phyloP scores from a whole-genome alignment of 805 yeast genomes.

The Isabelozyma heimii region DNA sequence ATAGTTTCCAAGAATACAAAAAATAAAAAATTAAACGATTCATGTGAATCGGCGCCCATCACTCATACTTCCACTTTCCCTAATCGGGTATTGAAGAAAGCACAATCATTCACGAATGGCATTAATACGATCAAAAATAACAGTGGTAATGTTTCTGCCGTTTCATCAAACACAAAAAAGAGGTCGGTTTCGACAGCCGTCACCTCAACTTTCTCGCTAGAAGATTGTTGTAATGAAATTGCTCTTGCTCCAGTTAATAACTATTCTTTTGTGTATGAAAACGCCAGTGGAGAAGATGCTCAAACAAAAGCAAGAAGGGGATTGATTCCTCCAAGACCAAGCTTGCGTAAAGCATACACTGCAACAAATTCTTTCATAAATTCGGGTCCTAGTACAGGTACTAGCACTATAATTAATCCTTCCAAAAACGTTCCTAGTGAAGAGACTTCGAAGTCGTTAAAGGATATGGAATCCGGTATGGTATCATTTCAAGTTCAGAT shows the following conservation, averaged over 20 bases:
- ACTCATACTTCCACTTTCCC: not conserved
- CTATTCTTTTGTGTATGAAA: constrained; percentile 19
- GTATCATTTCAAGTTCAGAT: constrained; percentile 21
- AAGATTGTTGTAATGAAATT: constrained; percentile 12
- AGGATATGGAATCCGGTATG: constrained; percentile 29
- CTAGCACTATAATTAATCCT: not conserved
- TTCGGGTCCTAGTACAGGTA: constrained; percentile 2
- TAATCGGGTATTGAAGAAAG: not conserved
- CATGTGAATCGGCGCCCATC: not conserved
- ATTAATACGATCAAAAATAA: not conserved
- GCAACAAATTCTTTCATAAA: not conserved
- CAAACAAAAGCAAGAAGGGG: not conserved
- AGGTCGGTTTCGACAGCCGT: not conserved
- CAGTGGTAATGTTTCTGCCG: not conserved
- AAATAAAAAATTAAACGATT: not conserved
- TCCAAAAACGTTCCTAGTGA: not conserved
- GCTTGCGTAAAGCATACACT: not conserved
- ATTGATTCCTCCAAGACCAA: not conserved
- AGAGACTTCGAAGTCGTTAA: constrained; percentile 10
- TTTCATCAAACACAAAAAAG: not conserved
- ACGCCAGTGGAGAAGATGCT: constrained; percentile 4
- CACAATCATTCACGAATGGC: constrained; percentile 1
- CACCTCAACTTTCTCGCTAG: constrained; percentile 6
- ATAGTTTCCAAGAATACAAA: not conserved
- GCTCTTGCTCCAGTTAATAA: constrained; percentile 12